Evolutionary conservation across 345 rosid species (phyloP), one percentile per base, ranked within the genome.

Genomic region (Salix exigua): DNA sequence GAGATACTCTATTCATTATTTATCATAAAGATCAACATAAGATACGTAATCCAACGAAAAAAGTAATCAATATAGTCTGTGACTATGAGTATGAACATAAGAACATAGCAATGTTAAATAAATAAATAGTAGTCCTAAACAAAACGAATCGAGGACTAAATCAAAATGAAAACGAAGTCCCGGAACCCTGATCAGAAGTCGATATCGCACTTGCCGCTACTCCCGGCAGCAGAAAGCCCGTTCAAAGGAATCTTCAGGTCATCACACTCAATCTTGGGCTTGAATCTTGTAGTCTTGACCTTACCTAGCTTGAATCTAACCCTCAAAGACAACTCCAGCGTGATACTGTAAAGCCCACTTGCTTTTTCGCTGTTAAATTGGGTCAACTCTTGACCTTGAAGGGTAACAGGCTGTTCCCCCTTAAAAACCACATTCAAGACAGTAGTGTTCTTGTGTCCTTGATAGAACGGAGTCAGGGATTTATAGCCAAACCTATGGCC

Each of bases 371-470:
- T 21, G 48, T 83, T 79, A 42, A 74, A 89, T 18, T 78, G 73
- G 4, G 80, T n/a, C 5, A 73, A 12, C 23, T 66, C 82, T 10
- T 83, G 73, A 0, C 80, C 82, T 16, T 79, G 72, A 23, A 90
- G 84, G 25, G 81, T 10, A 21, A 87, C 75, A 26, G 77, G 0
- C 2, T 80, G 60, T 65, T 85, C 80, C 6, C 96, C 92, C 11
- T 55, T 44, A 65, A 92, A 88, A 31, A 21, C 71, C 6, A 92
- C 76, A 17, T 23, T 79, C 76, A 92, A 78, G 48, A 77, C 48
- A 23, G 87, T 94, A 5, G 96, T 92, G 48, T 80, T 92, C 84
- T 92, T 94, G 83, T 88, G 92, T 26, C 97, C 98, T 74, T 94
- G 96, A 40, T 89, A 94, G 71, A 94, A 92, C 17, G 93, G 88